Evolutionary conservation across 169 alveolate species (phyloP).

Genomic region (Eimeria nieschulzi): DNA sequence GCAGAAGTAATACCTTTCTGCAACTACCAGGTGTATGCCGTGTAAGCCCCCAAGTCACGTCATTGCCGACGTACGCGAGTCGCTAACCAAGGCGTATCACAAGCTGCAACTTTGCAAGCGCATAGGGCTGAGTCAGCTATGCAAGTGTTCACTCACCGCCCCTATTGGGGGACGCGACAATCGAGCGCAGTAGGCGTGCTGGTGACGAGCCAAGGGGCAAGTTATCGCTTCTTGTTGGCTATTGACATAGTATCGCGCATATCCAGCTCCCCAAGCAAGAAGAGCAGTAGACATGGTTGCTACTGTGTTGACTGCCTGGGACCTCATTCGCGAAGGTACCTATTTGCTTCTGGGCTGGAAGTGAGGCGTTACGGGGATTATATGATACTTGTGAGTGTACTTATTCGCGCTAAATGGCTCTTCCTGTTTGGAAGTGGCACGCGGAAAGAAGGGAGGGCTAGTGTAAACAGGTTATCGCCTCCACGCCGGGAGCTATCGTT

Average conservation of each 20-base stretch:
- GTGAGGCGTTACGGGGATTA: background rate
- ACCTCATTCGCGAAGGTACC: too few relatives aligned
- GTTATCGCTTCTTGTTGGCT: background rate
- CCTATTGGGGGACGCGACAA: background rate
- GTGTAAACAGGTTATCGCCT: too few relatives aligned
- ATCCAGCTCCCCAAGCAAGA: too few relatives aligned
- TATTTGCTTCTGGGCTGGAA: too few relatives aligned
- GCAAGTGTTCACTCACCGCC: background rate
- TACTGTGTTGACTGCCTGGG: too few relatives aligned
- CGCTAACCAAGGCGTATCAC: background rate
- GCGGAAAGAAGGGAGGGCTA: background rate
- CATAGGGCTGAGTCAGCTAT: constrained; percentile 45
- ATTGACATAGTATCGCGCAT: too few relatives aligned
- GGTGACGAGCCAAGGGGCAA: background rate
- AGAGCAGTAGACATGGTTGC: too few relatives aligned
- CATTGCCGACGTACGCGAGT: too few relatives aligned
- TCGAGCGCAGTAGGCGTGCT: background rate
- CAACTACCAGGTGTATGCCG: constrained; percentile 65
- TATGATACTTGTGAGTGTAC: background rate
- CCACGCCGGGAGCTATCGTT: too few relatives aligned
- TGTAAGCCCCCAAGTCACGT: background rate
- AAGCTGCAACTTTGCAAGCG: background rate
- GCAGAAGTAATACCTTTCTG: constrained; percentile 63
- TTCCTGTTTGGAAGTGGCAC: background rate
- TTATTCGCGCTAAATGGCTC: background rate